Conservation (phyloP, 2,329 filamentous ascomycete genomes). For the Tolypocladium paradoxum region DNA sequence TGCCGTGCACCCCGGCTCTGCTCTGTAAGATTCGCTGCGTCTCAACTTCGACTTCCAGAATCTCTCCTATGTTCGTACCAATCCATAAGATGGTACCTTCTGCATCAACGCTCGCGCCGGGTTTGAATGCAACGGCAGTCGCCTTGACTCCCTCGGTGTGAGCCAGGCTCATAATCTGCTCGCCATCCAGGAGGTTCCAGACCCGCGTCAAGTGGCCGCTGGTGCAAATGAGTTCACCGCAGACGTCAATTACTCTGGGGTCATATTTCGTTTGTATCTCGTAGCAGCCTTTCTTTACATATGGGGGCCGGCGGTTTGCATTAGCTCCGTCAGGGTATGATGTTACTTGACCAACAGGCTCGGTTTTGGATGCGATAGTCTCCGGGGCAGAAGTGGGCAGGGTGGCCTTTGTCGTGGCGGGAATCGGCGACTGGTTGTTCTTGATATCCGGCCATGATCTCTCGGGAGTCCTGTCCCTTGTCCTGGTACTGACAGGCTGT, state of each 20-base stretch:
- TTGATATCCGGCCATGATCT: constrained; percentile 10
- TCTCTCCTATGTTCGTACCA: constrained; percentile 76
- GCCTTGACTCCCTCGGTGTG: constrained; percentile 81
- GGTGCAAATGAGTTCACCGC: constrained; percentile 77
- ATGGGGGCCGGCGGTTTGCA: constrained; percentile 74
- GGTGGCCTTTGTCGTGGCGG: neutral
- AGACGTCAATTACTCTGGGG: constrained; percentile 75
- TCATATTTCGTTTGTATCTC: constrained; percentile 83
- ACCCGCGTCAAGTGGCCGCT: constrained; percentile 78
- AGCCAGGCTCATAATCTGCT: constrained; percentile 66
- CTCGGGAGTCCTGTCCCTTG: constrained; percentile 24
- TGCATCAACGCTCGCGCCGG: constrained; percentile 62
- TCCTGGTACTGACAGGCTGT: constrained; percentile 19
- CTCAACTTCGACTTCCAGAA: constrained; percentile 77
- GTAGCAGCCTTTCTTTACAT: constrained; percentile 57
- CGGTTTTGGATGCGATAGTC: constrained; percentile 18
- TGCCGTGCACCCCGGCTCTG: constrained; percentile 62
- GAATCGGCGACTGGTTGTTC: neutral
- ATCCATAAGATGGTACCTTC: constrained; percentile 82
- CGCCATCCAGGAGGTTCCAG: constrained; percentile 77
- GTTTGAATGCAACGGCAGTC: constrained; percentile 76
- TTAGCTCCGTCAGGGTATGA: constrained; percentile 78
- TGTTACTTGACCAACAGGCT: constrained; percentile 39
- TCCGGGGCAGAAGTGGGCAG: constrained; percentile 5
- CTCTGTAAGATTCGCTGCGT: constrained; percentile 60